A percentile compares a stretch with the other conserved stretches of the same genome.
phyloP scores from a whole-genome alignment of 1,284 basidiomycete species.

The Cutaneotrichosporon cutaneum region DNA sequence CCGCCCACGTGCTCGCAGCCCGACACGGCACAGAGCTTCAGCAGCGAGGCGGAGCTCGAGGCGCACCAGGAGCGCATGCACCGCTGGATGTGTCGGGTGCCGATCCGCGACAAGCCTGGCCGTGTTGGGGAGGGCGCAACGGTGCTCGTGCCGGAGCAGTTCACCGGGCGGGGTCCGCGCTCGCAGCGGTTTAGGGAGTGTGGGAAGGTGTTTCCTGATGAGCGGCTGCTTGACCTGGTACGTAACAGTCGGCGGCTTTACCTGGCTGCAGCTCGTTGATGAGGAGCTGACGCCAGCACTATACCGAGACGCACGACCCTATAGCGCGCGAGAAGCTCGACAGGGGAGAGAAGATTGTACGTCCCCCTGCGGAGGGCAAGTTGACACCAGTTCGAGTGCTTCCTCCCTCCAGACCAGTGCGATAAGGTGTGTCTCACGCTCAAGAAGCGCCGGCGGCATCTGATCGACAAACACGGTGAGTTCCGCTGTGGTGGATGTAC shows the following conservation, averaged over 20 bases:
- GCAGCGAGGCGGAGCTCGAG: slow-evolving; percentile 66
- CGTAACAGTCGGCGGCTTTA: too few species aligned
- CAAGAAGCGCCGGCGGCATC: slow-evolving; percentile 72
- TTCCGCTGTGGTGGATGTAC: background rate
- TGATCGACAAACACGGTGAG: slow-evolving; percentile 69
- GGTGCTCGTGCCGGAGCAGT: slow-evolving; percentile 30
- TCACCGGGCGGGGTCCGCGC: slow-evolving; percentile 22
- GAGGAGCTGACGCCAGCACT: slow-evolving; percentile 60
- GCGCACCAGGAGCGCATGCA: slow-evolving; percentile 78
- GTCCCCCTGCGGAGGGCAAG: slow-evolving; percentile 34
- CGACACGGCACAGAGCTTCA: slow-evolving; percentile 61
- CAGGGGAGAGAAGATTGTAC: slow-evolving; percentile 81
- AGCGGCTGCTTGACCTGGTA: slow-evolving; percentile 70
- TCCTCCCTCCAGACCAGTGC: slow-evolving; percentile 62
- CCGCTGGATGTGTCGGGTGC: slow-evolving; percentile 68
- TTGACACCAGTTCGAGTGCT: slow-evolving; percentile 71
- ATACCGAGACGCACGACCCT: slow-evolving; percentile 83
- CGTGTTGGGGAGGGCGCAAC: slow-evolving; percentile 41
- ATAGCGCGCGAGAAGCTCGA: slow-evolving; percentile 69
- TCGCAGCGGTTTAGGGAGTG: slow-evolving; percentile 55
- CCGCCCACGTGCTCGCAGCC: slow-evolving; percentile 77
- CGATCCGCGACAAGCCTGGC: slow-evolving; percentile 33
- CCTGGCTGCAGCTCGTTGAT: too few species aligned
- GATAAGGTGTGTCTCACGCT: slow-evolving; percentile 67
- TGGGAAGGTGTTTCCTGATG: slow-evolving; percentile 80